Evolutionary conservation across 1,139 yeast genomes (phyloP), one percentile per base, ranked within the genome.

Genomic region (Yamadazyma sp.): DNA sequence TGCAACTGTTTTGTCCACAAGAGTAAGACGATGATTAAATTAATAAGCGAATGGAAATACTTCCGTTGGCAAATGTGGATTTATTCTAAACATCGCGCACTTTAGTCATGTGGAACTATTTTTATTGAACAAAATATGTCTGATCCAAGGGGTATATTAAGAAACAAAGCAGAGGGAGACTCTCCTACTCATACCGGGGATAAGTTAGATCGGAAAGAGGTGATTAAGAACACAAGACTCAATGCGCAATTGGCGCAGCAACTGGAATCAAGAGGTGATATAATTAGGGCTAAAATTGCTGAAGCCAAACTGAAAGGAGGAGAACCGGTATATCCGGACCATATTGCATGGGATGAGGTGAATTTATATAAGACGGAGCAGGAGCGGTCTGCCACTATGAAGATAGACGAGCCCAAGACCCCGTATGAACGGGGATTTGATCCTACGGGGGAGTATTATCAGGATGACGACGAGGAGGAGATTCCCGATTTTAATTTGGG

Each of bases 351-450:
- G 90, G 90, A 85, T 56, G 92, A 85, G 53, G 67, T 80, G 39
- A 84, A 83, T 50, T 62, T 85, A 43, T 70, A 80, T 50, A 63
- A 78, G 42, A 74, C 84, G 14, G 92, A 85, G 56, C 82, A 76
- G 53, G 87, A 82, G 50, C 80, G 83, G 57, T 64, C 75, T 22
- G 78, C 90, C 24, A 82, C 87, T 31, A 84, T 84, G 90, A 78
- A 80, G 59, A 89, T 92, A 36, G 95, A 88, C 52, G 98, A 92
- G 61, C 98, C 98, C 26, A 92, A 92, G 68, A 92, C 98, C 2
- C 98, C 98, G 3, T 92, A 86, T 57, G 95, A 87, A 56, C 96
- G 95, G 15, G 95, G 97, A 0, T 86, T 87, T 31, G 86, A 87
- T 51, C 95, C 94, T 2, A 76, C 79, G 41, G 77, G 81, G 10